Evolutionary conservation across 2,329 filamentous ascomycete genomes (phyloP), one percentile per base, ranked within the genome.

Genomic region (Neophaeococcomyces aloes): DNA sequence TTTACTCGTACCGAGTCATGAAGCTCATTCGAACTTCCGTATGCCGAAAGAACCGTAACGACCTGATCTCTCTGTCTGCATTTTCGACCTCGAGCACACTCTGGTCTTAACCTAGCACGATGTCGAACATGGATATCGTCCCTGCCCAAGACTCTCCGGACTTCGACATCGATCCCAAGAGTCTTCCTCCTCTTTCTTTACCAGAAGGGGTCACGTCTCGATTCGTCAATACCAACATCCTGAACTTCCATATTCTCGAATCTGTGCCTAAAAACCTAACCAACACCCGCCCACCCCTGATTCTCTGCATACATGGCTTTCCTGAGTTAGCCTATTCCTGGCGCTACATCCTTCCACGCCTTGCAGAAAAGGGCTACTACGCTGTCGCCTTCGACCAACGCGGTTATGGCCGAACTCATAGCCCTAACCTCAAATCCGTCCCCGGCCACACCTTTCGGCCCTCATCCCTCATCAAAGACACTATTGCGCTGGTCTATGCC

Each of bases 291-390:
- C 50, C 53, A 14, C 40, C 51, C 29, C 47, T 56, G 11, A 52
- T 55, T 21, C 30, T 55, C 42, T 38, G 50, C 29, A 29, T 51
- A 25, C 53, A 56, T 37, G 80, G 80, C 29, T 84, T 75, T 49
- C 80, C 80, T 1, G 79, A 83, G 55, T 65, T 84, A 2, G 77
- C 80, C 21, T 84, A 73, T 58, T 82, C 79, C 36, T 84, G 79
- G 78, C 74, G 79, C 40, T 76, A 78, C 44, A 61, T 82, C 29
- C 68, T 84, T 53, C 69, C 71, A 5, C 57, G 64, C 0, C 64
- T 85, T n/a, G 75, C 79, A 4, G 59, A 62, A 0, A 66, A 70
- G 4, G 79, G 79, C 21, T 83, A 77, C 60, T 71, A 79, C 55
- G 78, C 79, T 42, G 74, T 83, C 2, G 79, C 80, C 1, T 75